phyloP scores from a whole-genome alignment of 2,329 filamentous ascomycete genomes.

The Paramyrothecium sp. region DNA sequence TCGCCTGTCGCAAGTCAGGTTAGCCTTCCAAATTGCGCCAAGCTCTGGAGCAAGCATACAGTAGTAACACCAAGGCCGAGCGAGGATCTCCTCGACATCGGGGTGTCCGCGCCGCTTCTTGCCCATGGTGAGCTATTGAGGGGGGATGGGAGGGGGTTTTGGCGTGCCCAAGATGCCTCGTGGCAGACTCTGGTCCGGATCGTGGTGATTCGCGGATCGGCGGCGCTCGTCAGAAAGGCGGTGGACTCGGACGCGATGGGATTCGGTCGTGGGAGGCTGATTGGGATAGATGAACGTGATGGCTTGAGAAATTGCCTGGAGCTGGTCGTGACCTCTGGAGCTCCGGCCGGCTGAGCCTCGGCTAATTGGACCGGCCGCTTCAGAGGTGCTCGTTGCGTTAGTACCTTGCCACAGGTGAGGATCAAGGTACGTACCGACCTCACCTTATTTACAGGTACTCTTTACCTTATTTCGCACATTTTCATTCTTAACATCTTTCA shows the following conservation, averaged over 20 bases:
- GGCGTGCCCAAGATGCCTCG: neutral
- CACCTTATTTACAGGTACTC: too few relatives aligned
- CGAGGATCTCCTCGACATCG: constrained; percentile 83
- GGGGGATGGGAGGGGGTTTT: neutral
- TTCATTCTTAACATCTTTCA: too few relatives aligned
- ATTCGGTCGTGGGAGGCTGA: too few relatives aligned
- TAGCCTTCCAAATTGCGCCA: constrained; percentile 18
- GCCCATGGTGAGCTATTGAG: constrained; percentile 53
- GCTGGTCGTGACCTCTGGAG: constrained; percentile 13
- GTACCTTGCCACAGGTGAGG: too few relatives aligned
- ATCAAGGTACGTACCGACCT: too few relatives aligned
- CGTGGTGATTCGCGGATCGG: neutral
- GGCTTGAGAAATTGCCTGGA: neutral
- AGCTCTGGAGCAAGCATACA: constrained; percentile 48
- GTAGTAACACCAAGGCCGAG: constrained; percentile 96
- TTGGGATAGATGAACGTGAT: too few relatives aligned
- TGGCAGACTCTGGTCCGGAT: neutral
- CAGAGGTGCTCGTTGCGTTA: too few relatives aligned
- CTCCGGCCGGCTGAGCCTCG: constrained; percentile 22
- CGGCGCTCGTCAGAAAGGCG: neutral
- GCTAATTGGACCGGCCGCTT: too few relatives aligned
- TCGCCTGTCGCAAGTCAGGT: constrained; percentile 53
- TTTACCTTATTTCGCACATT: too few relatives aligned
- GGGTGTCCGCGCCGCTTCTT: constrained; percentile 90
- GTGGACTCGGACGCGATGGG: neutral